These are phyloP conservation scores for Hypoxylon fragiforme DNA, from an alignment of 495 filamentous ascomycete genomes.

Conservation along the genomic window DNA sequence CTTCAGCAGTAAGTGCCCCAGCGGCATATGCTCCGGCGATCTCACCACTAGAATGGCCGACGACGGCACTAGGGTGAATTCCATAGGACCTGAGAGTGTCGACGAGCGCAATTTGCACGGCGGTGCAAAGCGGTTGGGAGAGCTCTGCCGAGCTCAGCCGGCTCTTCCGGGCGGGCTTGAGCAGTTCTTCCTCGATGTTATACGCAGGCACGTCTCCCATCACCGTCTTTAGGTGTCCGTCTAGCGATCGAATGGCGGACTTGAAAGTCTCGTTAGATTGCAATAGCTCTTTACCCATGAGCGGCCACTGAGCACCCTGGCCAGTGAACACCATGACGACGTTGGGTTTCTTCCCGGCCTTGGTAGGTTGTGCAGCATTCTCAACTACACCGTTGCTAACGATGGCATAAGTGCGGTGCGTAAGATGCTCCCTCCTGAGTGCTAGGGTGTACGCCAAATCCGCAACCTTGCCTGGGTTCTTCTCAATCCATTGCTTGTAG, in stretches of 20 bases:
- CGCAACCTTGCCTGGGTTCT: conserved; percentile 6
- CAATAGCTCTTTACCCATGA: conserved; percentile 33
- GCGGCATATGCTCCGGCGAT: conserved; percentile 47
- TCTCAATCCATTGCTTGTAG: conserved; percentile 13
- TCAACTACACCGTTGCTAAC: conserved; percentile 14
- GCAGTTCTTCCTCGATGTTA: conserved; percentile 21
- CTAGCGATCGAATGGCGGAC: conserved; percentile 10
- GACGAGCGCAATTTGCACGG: conserved; percentile 53
- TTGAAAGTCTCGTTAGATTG: conserved; percentile 19
- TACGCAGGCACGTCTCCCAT: conserved; percentile 5
- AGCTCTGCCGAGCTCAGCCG: conserved; percentile 37
- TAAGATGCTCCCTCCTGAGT: conserved; percentile 26
- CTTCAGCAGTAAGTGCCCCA: conserved; percentile 32
- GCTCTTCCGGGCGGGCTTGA: conserved; percentile 17
- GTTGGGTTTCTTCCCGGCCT: conserved; percentile 4
- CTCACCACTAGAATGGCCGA: conserved; percentile 50
- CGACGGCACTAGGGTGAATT: conserved; percentile 43
- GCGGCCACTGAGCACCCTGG: conserved; percentile 39
- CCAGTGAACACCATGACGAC: conserved; percentile 32
- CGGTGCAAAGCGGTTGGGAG: conserved; percentile 48
- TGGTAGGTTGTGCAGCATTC: conserved; percentile 4
- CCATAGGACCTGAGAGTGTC: conserved; percentile 46
- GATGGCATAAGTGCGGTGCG: conserved; percentile 22
- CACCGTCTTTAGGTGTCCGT: conserved; percentile 4
- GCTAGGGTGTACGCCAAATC: conserved; percentile 31